Percentiles rank a stretch among this genome's conserved stretches.
These are phyloP conservation scores for Aspergillus ustus DNA, from an alignment of 2,329 filamentous ascomycete species.

Conservation along the genomic window DNA sequence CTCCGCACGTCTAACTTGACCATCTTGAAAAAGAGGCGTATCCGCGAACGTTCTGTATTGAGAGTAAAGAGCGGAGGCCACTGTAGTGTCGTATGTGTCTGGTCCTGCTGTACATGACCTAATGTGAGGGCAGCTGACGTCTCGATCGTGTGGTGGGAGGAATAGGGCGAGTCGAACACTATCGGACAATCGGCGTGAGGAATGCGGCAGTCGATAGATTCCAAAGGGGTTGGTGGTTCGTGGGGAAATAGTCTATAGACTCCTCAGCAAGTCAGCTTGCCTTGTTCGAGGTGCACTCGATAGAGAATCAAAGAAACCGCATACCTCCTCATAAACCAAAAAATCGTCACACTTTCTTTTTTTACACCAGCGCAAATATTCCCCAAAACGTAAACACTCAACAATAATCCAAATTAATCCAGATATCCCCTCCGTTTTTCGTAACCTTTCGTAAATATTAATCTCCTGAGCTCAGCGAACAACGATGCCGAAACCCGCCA, in stretches of 20 bases:
- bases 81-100: conserved; percentile 18
- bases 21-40: conserved; percentile 55
- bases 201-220: conserved; percentile 1
- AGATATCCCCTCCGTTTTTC: background rate
- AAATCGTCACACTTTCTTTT: background rate
- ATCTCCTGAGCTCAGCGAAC: background rate
- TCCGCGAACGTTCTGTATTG: conserved; percentile 11
- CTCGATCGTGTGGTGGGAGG: background rate
- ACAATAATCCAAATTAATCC: background rate
- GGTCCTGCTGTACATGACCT: conserved; percentile 29
- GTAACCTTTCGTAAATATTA: background rate
- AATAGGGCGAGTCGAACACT: background rate
- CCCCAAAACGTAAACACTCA: background rate
- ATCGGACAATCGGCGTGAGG: background rate
- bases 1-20: conserved; percentile 69
- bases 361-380: background rate
- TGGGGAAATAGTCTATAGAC: background rate
- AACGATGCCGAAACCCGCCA: background rate
- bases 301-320: background rate
- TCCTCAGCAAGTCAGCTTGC: background rate
- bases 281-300: background rate
- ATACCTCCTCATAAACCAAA: background rate
- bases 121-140: background rate
- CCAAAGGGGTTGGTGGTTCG: background rate
- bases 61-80: conserved; percentile 18